phyloP scores from a whole-genome alignment of 306 rosid genomes.

The Hippophae gyantsensis region DNA sequence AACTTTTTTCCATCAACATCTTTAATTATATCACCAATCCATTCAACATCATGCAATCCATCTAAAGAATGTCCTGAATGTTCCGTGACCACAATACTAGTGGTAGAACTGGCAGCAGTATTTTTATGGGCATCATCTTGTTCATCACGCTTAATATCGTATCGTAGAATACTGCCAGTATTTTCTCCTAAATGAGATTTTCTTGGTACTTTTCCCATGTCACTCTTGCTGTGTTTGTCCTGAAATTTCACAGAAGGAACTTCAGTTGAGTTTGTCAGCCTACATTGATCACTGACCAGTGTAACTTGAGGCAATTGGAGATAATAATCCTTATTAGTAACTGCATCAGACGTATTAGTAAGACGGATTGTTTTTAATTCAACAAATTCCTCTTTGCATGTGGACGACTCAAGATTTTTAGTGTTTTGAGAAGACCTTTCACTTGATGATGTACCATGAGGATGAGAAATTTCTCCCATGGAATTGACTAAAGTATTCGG shows the following conservation, averaged over 20 bases:
- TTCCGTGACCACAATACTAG: constrained; percentile 29
- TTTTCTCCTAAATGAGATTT: constrained; percentile 34
- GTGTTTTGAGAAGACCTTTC: constrained; percentile 34
- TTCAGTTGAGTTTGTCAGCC: constrained; percentile 23
- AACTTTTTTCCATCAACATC: constrained; percentile 39
- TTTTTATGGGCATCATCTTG: constrained; percentile 35
- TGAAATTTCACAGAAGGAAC: constrained; percentile 27
- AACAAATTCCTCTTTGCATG: constrained; percentile 23
- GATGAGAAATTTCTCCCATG: constrained; percentile 22
- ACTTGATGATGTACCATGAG: constrained; percentile 31
- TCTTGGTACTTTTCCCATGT: constrained; percentile 14
- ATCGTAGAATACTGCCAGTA: constrained; percentile 21
- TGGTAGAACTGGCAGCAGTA: constrained; percentile 38
- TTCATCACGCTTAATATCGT: constrained; percentile 40
- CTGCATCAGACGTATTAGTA: constrained; percentile 25
- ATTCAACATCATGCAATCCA: constrained; percentile 48
- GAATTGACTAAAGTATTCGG: constrained; percentile 32
- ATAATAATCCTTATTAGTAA: constrained; percentile 24
- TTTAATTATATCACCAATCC: constrained; percentile 52
- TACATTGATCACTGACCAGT: constrained; percentile 30
- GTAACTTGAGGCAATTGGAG: constrained; percentile 24
- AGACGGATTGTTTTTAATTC: constrained; percentile 29
- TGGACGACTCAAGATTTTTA: constrained; percentile 28
- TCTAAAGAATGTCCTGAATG: constrained; percentile 33
- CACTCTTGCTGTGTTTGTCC: neutral